Evolutionary conservation across 768 basidiomycete genomes (phyloP), one percentile per base, ranked within the genome.

Genomic region (Tulasnella sp.): DNA sequence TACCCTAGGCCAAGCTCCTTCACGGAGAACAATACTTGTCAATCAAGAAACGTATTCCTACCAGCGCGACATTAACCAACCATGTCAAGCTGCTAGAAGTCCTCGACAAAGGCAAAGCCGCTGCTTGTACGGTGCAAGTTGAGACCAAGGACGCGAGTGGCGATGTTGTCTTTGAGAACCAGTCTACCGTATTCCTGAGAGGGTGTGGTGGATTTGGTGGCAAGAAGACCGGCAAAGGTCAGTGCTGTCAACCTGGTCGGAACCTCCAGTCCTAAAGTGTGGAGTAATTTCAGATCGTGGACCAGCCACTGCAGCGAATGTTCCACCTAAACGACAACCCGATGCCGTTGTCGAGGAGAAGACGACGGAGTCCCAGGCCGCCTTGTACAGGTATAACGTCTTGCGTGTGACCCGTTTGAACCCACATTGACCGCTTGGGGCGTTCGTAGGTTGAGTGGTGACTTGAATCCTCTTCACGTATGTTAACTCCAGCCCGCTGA

Each of bases 151-250:
- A 99, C 83, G 91, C 91, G 81, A 89, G 90, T 0, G 96, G 95
- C 2, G 85, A 92, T 75, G 84, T 93, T 73, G 86, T 99, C 74
- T 97, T 94, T 81, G 95, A 97, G 84, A 97, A 94, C 83, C 93
- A 96, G 82, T 88, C 90, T 15, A 99, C 97, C 0, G 86, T 96
- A 0, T 93, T 98, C 83, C 89, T 97, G 78, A 93, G 97, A 75
- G 96, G 96, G 1, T 87, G 93, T 34, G 97, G 97, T n/a, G 96
- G 96, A 0, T 97, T 99, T 82, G 94, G 94, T 2, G 97, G 97
- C 22, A 94, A 92, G 85, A 92, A 93, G 76, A 84, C 83, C 38
- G 96, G 95, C 39, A 89, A 85, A 70, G 93, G 96, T 94, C 80
- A 77, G 87, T 79, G 9, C n/a, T 70, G 14, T 22, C 42, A 25